These are phyloP conservation scores for Adansonia madagascariensis DNA, from an alignment of 441 rosid genomes.

Conservation along the genomic window DNA sequence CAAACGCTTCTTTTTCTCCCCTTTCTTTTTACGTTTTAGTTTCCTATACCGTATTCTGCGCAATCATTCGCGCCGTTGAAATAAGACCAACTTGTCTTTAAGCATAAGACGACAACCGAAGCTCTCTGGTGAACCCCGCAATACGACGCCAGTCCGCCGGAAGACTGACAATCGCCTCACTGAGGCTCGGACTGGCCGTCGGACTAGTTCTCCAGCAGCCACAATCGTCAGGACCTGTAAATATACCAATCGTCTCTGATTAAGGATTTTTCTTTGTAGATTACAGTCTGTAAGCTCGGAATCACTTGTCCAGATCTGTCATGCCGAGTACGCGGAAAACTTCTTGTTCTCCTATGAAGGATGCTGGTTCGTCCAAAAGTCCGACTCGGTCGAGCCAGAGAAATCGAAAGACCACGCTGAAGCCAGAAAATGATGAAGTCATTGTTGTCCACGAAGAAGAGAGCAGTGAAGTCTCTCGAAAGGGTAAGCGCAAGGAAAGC, in stretches of 20 bases:
- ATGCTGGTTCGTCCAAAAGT: neutral
- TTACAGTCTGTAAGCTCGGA: neutral
- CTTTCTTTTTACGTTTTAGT: neutral
- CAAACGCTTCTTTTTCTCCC: neutral
- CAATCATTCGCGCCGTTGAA: neutral
- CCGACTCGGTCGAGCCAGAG: conserved; percentile 9
- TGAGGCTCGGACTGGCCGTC: neutral
- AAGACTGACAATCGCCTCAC: neutral
- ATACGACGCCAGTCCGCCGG: neutral
- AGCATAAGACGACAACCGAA: neutral
- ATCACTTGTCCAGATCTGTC: neutral
- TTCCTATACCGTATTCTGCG: neutral
- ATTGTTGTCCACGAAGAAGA: neutral
- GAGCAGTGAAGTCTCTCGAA: neutral
- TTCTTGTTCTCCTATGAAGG: neutral
- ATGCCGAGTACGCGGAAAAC: neutral
- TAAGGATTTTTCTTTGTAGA: neutral
- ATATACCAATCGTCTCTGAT: neutral
- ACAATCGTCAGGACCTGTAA: neutral
- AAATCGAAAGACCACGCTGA: too few relatives aligned
- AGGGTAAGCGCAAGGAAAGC: neutral
- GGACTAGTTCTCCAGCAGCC: neutral
- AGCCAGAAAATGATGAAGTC: neutral
- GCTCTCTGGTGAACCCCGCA: neutral
- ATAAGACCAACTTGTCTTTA: neutral